Evolutionary conservation across 768 basidiomycete genomes (phyloP).

Genomic region (Podaxis carcinomalis): DNA sequence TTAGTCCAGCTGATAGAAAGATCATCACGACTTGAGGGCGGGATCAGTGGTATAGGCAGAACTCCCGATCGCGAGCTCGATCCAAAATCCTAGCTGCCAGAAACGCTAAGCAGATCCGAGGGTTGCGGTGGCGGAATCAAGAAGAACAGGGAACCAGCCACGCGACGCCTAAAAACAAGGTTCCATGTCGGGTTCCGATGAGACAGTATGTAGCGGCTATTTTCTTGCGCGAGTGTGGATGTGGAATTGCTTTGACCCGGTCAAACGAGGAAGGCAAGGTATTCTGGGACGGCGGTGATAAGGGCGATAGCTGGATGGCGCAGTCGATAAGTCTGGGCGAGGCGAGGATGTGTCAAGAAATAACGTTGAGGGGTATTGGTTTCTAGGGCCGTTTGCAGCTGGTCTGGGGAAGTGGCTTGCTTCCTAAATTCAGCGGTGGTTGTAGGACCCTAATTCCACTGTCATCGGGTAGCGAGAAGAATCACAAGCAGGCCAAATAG

Average conservation of each 20-base stretch:
- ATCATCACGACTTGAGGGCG: too few species aligned
- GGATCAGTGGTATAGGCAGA: not conserved
- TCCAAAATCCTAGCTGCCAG: not conserved
- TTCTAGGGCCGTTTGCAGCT: not conserved
- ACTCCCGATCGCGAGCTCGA: not conserved
- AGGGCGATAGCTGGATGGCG: not conserved
- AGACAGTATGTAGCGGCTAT: not conserved
- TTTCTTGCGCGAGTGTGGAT: not conserved
- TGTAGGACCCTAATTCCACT: not conserved
- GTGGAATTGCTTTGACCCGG: not conserved
- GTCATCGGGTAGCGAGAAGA: conserved; percentile 5
- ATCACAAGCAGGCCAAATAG: not conserved
- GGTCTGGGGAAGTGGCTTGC: not conserved
- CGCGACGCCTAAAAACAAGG: not conserved
- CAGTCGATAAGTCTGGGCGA: not conserved
- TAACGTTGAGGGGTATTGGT: not conserved
- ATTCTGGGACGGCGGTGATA: conserved; percentile 9
- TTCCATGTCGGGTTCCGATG: not conserved
- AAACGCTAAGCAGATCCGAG: not conserved
- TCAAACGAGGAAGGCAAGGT: not conserved
- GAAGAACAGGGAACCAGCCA: not conserved
- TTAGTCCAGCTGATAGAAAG: too few species aligned
- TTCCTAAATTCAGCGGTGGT: not conserved
- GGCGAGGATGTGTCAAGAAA: not conserved
- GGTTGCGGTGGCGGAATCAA: not conserved